Evolutionary conservation across 768 basidiomycete genomes (phyloP).

Genomic region (Termitomyces sp.): DNA sequence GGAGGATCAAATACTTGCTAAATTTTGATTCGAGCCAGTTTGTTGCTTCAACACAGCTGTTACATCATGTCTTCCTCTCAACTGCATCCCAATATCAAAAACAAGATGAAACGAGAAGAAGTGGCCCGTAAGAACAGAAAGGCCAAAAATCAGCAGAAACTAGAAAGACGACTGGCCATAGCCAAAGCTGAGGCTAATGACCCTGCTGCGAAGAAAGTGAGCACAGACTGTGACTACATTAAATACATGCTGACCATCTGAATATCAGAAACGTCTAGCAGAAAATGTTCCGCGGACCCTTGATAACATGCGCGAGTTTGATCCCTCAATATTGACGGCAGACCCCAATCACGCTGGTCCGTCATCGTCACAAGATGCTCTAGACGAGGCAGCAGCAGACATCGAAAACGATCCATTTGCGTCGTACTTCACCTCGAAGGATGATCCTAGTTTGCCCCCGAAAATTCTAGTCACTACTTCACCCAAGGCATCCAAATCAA

Average conservation of each 20-base stretch:
- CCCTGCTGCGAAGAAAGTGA: conserved; percentile 73
- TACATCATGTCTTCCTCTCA: conserved; percentile 47
- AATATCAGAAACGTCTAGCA: conserved; percentile 65
- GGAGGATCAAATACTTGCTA: neutral
- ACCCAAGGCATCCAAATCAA: conserved; percentile 79
- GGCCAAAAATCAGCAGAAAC: conserved; percentile 74
- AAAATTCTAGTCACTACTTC: conserved; percentile 92
- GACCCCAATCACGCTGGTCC: conserved; percentile 33
- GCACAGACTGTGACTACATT: conserved; percentile 8
- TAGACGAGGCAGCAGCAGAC: conserved; percentile 60
- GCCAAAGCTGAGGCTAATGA: conserved; percentile 75
- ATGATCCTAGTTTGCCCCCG: conserved; percentile 69
- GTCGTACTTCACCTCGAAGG: conserved; percentile 64
- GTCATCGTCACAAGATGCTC: conserved; percentile 32
- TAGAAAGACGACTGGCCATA: conserved; percentile 71
- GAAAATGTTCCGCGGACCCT: conserved; percentile 89
- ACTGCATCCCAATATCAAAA: conserved; percentile 71
- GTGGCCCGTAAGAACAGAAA: conserved; percentile 68
- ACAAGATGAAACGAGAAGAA: conserved; percentile 86
- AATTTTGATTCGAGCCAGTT: neutral
- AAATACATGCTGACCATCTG: neutral
- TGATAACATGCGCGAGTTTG: conserved; percentile 89
- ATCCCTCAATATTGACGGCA: conserved; percentile 61
- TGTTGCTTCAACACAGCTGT: neutral
- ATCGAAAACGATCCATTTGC: conserved; percentile 75